Base-by-base conservation (phyloP, 73 alveolate genomes). In the Paramecium octaurelia region DNA sequence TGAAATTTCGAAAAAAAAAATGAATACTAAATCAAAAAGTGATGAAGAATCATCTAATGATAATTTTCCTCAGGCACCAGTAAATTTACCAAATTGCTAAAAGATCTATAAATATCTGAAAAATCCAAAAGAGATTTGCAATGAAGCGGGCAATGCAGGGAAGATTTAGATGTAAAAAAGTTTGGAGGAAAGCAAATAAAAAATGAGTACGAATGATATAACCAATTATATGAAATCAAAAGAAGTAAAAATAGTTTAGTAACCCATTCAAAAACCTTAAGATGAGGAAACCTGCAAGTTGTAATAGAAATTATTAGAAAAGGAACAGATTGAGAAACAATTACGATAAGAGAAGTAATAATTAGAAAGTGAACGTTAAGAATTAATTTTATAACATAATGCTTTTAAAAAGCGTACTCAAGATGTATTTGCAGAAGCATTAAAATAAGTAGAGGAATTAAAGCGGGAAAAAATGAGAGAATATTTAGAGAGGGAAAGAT, bases 391-490 rank as follows among this genome's bases (percentile, higher is more conserved):
- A 43, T 23, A 40, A 23, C 87, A 73, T 73, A 36, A 34, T 40
- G 59, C 59, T 9, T 73, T 73, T 73, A 73, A 73, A 40, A 73
- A 40, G 87, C 87, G 87, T 21, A 73, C 59, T 16, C 18, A 73
- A 43, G 91, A 80, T 27, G 27, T 44, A 24, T 80, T 80, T 42
- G 73, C 70, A 46, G 91, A 80, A 8, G 91, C 91, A 31, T 48
- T 80, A 16, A 80, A 80, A 46, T 46, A 42, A 24, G 57, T 31
- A n/a, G 99, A 97, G 86, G 97, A 95, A 87, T 92, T 91, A 27
- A 80, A 80, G 59, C 96, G 98, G 88, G 94, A 93, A 68, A 98
- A 95, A 54, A 92, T 94, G 71, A 92, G 96, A 58, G 92, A 71
- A 18, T 95, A 93, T 95, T 92, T 97, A 24, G 93, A 88, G 48